Percentiles rank a stretch among this genome's conserved stretches.
Conservation (phyloP, 176 grass and related monocot genomes). For the Oryza meyeriana region DNA sequence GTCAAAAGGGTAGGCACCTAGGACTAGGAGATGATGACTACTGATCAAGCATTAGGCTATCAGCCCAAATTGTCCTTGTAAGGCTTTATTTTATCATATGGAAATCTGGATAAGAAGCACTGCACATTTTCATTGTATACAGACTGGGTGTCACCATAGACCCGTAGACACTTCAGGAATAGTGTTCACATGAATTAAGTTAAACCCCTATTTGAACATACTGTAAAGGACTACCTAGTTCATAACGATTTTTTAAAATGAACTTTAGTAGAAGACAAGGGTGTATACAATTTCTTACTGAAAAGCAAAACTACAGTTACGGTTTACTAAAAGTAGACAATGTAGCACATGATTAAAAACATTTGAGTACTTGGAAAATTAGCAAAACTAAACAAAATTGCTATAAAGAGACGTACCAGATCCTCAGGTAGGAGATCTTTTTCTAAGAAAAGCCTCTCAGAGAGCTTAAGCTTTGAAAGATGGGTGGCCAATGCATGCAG, state of each 20-base stretch:
- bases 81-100: not conserved
- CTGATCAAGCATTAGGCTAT: not conserved
- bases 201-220: not conserved
- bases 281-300: not conserved
- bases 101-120: not conserved
- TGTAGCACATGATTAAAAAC: not conserved
- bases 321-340: not conserved
- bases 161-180: not conserved
- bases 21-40: not conserved
- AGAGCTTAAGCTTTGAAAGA: constrained; percentile 74
- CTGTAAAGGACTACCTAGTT: not conserved
- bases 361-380: not conserved
- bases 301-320: not conserved
- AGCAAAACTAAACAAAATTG: not conserved
- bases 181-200: not conserved
- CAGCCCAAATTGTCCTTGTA: not conserved
- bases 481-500: constrained; percentile 66
- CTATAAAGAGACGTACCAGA: constrained; percentile 39
- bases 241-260: not conserved
- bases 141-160: not conserved
- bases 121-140: not conserved
- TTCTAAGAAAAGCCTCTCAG: constrained; percentile 81
- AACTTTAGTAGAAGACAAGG: not conserved
- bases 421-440: constrained; percentile 64
- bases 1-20: not conserved